Evolutionary conservation across 441 rosid species (phyloP), one percentile per base, ranked within the genome.

Genomic region (Gossypium lobatum): DNA sequence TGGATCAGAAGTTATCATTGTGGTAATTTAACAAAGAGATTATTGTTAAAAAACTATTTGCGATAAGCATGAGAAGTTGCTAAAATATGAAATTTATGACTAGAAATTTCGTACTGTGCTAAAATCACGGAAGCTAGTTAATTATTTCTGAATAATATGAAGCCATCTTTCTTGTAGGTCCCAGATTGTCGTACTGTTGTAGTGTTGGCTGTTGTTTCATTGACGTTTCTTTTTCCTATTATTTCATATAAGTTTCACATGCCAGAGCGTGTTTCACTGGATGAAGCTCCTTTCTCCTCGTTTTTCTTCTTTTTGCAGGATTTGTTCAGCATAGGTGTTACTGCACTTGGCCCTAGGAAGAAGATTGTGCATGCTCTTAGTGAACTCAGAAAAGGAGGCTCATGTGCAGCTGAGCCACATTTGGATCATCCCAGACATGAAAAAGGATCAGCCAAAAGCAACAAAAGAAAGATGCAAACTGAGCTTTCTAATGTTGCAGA

Each of bases 281-380:
- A 31, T 34, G 67, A 71, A 69, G 26, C 42, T 14, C n/a, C 54
- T 5, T 42, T 57, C 68, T 60, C 28, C 68, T 60, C 28, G 0
- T 58, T 72, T 31, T 28, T 26, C 17, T 28, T 26, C 20, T 57
- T 20, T 75, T 59, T 57, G 23, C 83, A 92, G 98, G 98, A 94
- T 81, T 88, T 94, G 16, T 37, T 88, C 46, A 82, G 76, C 72
- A 89, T 94, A 53, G 98, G 98, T 68, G 83, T 94, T 14, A 83
- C 92, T 17, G 84, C 98, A 64, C 94, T 91, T 69, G 98, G 97
- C 42, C 97, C 98, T 1, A 88, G 97, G 88, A 94, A 91, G 87
- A 94, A 88, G 80, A 87, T 94, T 73, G 73, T 86, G 80, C 88
- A 81, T 80, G 95, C 98, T 62, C 91, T 94, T 72, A 68, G 59